Conservation (phyloP, 495 filamentous ascomycete species). For the Bombardia bombarda region DNA sequence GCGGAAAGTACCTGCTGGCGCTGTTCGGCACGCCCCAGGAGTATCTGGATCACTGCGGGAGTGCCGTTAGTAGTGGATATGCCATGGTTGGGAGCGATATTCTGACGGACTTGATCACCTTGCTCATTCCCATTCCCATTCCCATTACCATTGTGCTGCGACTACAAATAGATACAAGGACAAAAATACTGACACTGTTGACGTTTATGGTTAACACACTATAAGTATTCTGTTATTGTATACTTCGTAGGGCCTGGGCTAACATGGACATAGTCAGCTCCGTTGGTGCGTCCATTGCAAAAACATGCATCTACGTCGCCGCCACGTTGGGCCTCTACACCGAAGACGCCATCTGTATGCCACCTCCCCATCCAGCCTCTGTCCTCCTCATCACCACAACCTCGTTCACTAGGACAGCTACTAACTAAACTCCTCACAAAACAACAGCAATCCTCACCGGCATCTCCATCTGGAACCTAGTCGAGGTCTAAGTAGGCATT, state of each 20-base stretch:
- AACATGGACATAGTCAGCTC: conserved; percentile 4
- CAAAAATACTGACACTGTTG: conserved; percentile 6
- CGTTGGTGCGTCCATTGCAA: conserved; percentile 12
- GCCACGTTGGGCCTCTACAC: not conserved
- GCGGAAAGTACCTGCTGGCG: conserved; percentile 7
- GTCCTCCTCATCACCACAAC: not conserved
- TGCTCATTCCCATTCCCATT: conserved; percentile 13
- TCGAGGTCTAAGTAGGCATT: conserved; percentile 17
- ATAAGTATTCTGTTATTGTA: conserved; percentile 10
- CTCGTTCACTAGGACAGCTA: not conserved
- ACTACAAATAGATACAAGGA: conserved; percentile 2
- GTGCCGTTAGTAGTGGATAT: conserved; percentile 2
- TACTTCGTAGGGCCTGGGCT: not conserved
- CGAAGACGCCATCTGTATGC: conserved; percentile 13
- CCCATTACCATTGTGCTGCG: conserved; percentile 8
- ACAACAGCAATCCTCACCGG: conserved; percentile 5
- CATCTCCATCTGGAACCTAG: conserved; percentile 12
- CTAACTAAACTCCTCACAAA: not conserved
- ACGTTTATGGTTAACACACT: conserved; percentile 12
- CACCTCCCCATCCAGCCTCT: not conserved
- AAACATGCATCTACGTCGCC: conserved; percentile 12
- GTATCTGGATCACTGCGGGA: conserved; percentile 6
- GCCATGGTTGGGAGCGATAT: conserved; percentile 13
- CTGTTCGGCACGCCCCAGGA: conserved; percentile 3
- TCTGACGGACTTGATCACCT: conserved; percentile 11